Base-by-base conservation (phyloP, 2,329 filamentous ascomycete species). In the Penicillium sp. region DNA sequence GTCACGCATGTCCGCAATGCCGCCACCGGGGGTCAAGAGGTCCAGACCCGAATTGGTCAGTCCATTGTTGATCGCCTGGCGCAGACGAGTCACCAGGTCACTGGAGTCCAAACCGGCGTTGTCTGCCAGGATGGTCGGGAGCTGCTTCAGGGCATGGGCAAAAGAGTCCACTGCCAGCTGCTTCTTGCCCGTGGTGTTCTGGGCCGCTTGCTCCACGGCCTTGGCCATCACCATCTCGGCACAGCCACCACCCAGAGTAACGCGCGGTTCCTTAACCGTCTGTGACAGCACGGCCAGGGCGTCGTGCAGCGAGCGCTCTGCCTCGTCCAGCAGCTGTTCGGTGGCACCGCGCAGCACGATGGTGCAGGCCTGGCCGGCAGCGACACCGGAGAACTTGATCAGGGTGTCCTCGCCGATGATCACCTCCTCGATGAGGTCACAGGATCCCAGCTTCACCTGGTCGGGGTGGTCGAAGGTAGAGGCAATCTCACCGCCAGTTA, bases 171-270 rank as follows among this genome's bases (percentile, higher is more conserved):
- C 92, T 2, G 94, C 94, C 66, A 96, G 81, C 63, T 95, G 92
- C 75, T 94, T 92, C 85, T 99, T 99, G 71, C 94, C 94, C 62
- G 94, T 91, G 7, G 96, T 89, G 65, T 95, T 92, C 56, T 95
- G 92, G 20, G 92, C 92, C 5, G 90, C 90, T 55, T 88, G 89
- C 69, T 96, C 92, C 20, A 99, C 94, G 7, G 94, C 94, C 81
- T 96, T 96, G 59, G 92, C 90, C 94, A 99, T 99, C 63, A 95
- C 79, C 92, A 97, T 97, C 82, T 99, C 94, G 4, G 92, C 92
- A 69, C 91, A 97, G 25, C 94, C 94, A 68, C 94, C 94, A 47
- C 94, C 94, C 3, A 99, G 85, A 0, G 94, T 97, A 38, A 92
- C 95, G 70, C 90, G 86, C 46, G 94, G 94, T 75, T 96, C 92